Evolutionary conservation across 1,284 basidiomycete genomes (phyloP).

Genomic region (Sphaerobolus stellatus): DNA sequence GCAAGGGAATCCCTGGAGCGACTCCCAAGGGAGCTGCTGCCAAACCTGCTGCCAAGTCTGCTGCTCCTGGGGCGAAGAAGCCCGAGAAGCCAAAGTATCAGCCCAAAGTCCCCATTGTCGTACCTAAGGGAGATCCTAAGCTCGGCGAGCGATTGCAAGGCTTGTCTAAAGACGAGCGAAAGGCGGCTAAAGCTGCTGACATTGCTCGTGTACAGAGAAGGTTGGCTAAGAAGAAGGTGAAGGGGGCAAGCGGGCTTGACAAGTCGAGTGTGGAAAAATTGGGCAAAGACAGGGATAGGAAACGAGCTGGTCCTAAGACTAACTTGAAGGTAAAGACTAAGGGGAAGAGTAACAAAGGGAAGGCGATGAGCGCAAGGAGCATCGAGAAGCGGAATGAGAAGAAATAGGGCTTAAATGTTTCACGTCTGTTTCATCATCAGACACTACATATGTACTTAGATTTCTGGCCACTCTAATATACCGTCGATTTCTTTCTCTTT

Average conservation of each 20-base stretch:
- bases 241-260: constrained; percentile 44
- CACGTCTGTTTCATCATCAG: too few relatives aligned
- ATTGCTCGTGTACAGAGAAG: constrained; percentile 78
- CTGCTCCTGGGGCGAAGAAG: constrained; percentile 22
- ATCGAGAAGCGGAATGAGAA: too few relatives aligned
- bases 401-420: too few relatives aligned
- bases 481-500: too few relatives aligned
- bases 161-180: constrained; percentile 84
- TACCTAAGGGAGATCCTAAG: constrained; percentile 75
- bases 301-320: constrained; percentile 40
- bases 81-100: background rate
- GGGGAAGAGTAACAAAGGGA: too few relatives aligned
- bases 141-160: constrained; percentile 76
- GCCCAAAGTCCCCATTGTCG: background rate
- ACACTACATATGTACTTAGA: too few relatives aligned
- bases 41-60: constrained; percentile 30
- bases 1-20: constrained; percentile 55
- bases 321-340: too few relatives aligned
- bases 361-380: too few relatives aligned
- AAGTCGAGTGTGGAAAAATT: constrained; percentile 41
- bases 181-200: constrained; percentile 75
- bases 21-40: constrained; percentile 16
- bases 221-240: constrained; percentile 83
- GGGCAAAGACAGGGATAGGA: constrained; percentile 43
- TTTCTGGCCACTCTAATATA: too few relatives aligned